Base-by-base conservation (phyloP, 176 grass and related monocot species). In the Cenchrus fungigraminus region DNA sequence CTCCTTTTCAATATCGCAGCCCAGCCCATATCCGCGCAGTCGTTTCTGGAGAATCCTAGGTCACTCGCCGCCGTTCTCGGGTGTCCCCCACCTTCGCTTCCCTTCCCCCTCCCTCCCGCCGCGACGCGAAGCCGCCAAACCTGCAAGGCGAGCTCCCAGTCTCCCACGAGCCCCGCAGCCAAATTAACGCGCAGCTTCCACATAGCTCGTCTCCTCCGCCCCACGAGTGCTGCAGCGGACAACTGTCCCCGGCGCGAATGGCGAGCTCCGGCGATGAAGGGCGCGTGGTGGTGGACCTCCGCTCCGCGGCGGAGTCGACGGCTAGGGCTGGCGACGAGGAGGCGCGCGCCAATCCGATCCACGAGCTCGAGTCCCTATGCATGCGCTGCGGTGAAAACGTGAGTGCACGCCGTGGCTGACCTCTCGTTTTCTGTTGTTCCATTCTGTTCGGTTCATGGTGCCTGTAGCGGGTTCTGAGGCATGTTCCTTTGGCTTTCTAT, bases 381-480 rank as follows among this genome's bases (percentile, higher is more conserved):
- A 98, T 98, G 96, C 91, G 96, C 67, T 98, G 96, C 73, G 77
- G 83, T 46, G 75, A 94, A 71, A 98, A 94, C 89, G 97, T 98
- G 87, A 94, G 83, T 59, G 37, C 60, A 4, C 65, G 32, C n/a
- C 37, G 8, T 45, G 12, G 7, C 53, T 45, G 8, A 62, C 12
- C 40, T 70, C 28, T 63, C 16, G n/a, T 15, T 22, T 49, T 55
- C 4, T 25, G 37, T 65, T 53, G 4, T 64, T 20, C 20, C 32
- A 49, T 45, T 42, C 56, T 65, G 22, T 25, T 65, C 47, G 9
- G 42, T 47, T 69, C 29, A 34, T 16, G 15, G 32, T 17, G 56
- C 16, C 31, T 68, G 61, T 34, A 2, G 19, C 6, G 19, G 6
- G 32, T 92, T 42, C 25, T 84, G 37, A 77, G 34, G 15, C 53